Evolutionary conservation across 75 land plant species (phyloP).

Genomic region (Isoetes taiwanensis): DNA sequence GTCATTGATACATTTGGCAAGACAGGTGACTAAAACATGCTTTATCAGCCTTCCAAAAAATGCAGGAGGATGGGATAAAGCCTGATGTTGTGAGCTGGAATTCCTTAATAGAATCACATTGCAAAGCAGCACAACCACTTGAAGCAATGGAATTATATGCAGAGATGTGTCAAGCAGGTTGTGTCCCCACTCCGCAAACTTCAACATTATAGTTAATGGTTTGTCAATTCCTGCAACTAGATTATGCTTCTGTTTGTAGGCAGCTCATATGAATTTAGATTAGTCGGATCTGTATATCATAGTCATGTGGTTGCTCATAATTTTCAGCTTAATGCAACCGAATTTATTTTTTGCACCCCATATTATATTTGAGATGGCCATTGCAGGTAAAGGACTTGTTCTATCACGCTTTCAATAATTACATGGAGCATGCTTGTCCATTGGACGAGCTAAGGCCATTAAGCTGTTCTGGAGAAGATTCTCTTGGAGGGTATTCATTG

Average conservation of each 20-base stretch:
- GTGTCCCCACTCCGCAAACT: slow-evolving; percentile 46
- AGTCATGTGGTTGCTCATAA: too few relatives aligned
- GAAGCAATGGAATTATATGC: slow-evolving; percentile 45
- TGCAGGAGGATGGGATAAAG: slow-evolving; percentile 50
- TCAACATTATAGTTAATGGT: slow-evolving; percentile 75
- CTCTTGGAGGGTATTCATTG: slow-evolving; percentile 90
- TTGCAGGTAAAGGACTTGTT: slow-evolving; percentile 83
- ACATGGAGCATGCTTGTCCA: slow-evolving; percentile 93
- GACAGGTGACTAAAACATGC: slow-evolving; percentile 54
- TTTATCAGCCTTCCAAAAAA: slow-evolving; percentile 46
- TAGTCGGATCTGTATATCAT: too few relatives aligned
- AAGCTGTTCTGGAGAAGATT: slow-evolving; percentile 78
- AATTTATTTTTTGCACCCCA: too few relatives aligned
- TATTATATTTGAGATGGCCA: too few relatives aligned
- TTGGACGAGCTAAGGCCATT: slow-evolving; percentile 85
- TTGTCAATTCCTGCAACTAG: too few relatives aligned
- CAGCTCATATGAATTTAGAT: too few relatives aligned
- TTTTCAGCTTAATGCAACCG: too few relatives aligned
- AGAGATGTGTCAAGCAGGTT: slow-evolving; percentile 59
- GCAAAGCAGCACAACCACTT: slow-evolving; percentile 34
- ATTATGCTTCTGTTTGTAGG: too few relatives aligned
- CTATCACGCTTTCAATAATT: slow-evolving; percentile 93
- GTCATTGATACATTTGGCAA: slow-evolving; percentile 83
- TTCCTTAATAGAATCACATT: slow-evolving; percentile 69
- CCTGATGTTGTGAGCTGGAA: slow-evolving; percentile 87